phyloP scores from a whole-genome alignment of 2,329 filamentous ascomycete species.

The Colletotrichum liaoningense region DNA sequence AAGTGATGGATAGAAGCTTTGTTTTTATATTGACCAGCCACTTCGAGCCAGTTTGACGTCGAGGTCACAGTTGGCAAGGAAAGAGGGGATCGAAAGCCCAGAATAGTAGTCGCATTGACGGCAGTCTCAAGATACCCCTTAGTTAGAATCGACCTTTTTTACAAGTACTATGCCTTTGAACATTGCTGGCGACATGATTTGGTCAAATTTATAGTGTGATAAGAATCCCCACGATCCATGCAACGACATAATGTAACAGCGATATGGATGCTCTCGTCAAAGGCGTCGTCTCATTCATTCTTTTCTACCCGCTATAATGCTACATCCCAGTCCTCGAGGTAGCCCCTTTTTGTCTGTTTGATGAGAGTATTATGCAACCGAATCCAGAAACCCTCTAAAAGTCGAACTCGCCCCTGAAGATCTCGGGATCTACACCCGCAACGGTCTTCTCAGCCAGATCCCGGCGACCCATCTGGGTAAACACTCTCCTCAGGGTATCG shows the following conservation, averaged over 20 bases:
- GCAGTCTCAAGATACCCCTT: too few species aligned
- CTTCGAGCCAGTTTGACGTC: too few species aligned
- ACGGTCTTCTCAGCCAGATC: slow-evolving; percentile 91
- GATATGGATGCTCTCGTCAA: background rate
- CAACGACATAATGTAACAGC: background rate
- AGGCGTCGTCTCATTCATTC: slow-evolving; percentile 4
- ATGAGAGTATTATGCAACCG: background rate
- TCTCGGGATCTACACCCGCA: slow-evolving; percentile 88
- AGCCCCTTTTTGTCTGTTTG: background rate
- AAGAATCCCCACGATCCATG: background rate
- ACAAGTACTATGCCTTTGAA: too few species aligned
- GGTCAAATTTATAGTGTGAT: too few species aligned
- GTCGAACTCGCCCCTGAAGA: slow-evolving; percentile 91
- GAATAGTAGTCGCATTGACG: too few species aligned
- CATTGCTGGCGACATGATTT: too few species aligned
- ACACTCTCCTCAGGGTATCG: slow-evolving; percentile 93
- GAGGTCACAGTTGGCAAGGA: too few species aligned
- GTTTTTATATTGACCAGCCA: too few species aligned
- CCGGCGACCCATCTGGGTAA: slow-evolving; percentile 91
- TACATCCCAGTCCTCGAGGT: background rate
- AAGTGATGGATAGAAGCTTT: too few species aligned
- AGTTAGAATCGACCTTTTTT: too few species aligned
- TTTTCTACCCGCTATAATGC: background rate
- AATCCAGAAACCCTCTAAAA: slow-evolving; percentile 61
- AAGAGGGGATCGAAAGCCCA: too few species aligned